Evolutionary conservation across 805 yeast species (phyloP).

Genomic region (Pichia ethanolica): DNA sequence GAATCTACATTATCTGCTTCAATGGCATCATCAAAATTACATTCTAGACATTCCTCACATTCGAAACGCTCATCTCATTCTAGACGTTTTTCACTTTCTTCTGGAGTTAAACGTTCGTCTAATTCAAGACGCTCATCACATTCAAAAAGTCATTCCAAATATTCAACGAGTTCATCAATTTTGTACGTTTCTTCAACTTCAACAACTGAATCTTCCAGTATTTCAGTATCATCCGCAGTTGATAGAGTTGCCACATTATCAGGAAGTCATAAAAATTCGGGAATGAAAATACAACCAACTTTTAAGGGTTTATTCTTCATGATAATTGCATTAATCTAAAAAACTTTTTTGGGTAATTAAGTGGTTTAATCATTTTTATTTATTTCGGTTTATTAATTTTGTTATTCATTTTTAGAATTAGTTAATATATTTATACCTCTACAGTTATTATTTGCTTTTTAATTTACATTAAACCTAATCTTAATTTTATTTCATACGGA

Average conservation of each 20-base stretch:
- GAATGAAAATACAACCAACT: conserved; percentile 2
- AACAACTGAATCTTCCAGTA: not conserved
- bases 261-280: conserved; percentile 6
- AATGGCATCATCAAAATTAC: not conserved
- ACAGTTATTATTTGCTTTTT: not conserved
- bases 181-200: not conserved
- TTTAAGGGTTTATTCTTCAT: conserved; percentile 2
- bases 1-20: not conserved
- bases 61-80: not conserved
- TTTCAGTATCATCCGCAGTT: too few relatives aligned
- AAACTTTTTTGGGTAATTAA: too few relatives aligned
- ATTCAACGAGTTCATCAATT: too few relatives aligned
- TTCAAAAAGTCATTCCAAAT: too few relatives aligned
- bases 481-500: not conserved
- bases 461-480: not conserved
- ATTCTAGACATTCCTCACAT: too few relatives aligned
- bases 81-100: too few relatives aligned
- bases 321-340: conserved; percentile 8
- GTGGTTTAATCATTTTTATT: too few relatives aligned
- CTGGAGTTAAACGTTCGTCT: too few relatives aligned
- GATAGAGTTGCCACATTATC: not conserved
- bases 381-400: too few relatives aligned
- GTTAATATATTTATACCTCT: not conserved
- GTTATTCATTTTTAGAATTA: not conserved
- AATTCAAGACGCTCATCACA: too few relatives aligned